Evolutionary conservation across 2,329 filamentous ascomycete species (phyloP).

Genomic region (Cadophora gregata): DNA sequence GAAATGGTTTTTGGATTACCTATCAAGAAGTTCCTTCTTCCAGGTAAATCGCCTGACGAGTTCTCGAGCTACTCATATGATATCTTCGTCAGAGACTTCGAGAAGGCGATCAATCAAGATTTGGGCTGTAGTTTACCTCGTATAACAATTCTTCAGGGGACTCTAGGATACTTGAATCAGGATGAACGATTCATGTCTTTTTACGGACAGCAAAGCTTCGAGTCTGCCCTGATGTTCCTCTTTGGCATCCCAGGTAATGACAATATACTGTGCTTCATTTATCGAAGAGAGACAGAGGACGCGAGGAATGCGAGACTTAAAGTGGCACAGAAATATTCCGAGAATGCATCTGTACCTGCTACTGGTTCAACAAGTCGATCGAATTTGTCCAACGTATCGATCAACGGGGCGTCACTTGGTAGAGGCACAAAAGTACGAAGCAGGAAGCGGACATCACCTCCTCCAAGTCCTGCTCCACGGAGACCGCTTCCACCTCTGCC

Average conservation of each 20-base stretch:
- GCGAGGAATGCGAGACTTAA: slow-evolving; percentile 1
- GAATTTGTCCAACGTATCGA: not conserved
- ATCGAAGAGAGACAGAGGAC: not conserved
- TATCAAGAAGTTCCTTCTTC: not conserved
- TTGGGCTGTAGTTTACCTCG: not conserved
- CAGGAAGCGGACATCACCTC: not conserved
- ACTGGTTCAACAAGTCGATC: not conserved
- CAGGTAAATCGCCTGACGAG: not conserved
- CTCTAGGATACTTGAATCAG: not conserved
- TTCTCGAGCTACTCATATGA: slow-evolving; percentile 7
- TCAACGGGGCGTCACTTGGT: not conserved
- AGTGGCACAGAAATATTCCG: not conserved
- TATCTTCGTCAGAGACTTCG: slow-evolving; percentile 14
- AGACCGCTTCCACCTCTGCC: not conserved
- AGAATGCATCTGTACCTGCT: not conserved
- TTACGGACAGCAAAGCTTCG: slow-evolving; percentile 4
- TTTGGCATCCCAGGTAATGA: not conserved
- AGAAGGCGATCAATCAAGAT: not conserved
- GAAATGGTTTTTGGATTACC: not conserved
- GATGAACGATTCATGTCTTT: slow-evolving; percentile 6
- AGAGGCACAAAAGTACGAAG: not conserved
- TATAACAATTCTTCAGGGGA: not conserved
- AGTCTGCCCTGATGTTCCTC: not conserved
- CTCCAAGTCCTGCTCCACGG: not conserved
- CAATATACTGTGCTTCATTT: not conserved